Evolutionary conservation across 2,329 filamentous ascomycete genomes (phyloP).

Genomic region (Diaporthe eres): DNA sequence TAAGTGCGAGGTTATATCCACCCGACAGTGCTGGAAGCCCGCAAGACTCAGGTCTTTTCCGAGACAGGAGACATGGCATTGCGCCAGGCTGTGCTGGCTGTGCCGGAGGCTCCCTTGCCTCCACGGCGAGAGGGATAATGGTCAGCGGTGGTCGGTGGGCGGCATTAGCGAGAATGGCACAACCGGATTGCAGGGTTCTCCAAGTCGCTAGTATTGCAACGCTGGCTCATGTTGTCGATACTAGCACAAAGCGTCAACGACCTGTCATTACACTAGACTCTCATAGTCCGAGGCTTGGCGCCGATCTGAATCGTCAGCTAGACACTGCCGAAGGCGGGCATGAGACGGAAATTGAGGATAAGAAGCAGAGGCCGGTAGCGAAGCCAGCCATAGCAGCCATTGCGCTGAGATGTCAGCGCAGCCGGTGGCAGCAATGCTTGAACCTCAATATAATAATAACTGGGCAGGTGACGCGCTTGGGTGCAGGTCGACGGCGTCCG

Average conservation of each 20-base stretch:
- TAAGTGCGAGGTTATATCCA: conserved; percentile 17
- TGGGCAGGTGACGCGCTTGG: not conserved
- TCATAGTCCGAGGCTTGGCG: conserved; percentile 26
- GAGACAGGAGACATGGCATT: conserved; percentile 1
- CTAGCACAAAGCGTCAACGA: conserved; percentile 26
- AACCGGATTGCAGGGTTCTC: conserved; percentile 27
- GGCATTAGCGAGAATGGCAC: conserved; percentile 23
- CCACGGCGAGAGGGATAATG: conserved; percentile 7
- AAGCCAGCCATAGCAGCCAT: not conserved
- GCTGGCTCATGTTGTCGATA: conserved; percentile 31
- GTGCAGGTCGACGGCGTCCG: not conserved
- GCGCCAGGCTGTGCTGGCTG: not conserved
- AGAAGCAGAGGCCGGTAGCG: not conserved
- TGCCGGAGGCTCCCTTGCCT: conserved; percentile 26
- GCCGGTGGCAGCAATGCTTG: not conserved
- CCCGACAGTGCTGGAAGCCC: not conserved
- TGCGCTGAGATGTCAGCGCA: conserved; percentile 17
- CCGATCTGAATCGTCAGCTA: conserved; percentile 24
- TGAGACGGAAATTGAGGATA: conserved; percentile 13
- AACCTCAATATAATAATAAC: not conserved
- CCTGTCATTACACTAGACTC: conserved; percentile 27
- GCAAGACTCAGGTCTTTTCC: conserved; percentile 19
- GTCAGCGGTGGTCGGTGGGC: not conserved
- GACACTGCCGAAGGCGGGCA: conserved; percentile 19
- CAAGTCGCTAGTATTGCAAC: conserved; percentile 27